Conservation (phyloP, 306 rosid species). For the Quercus berberidifolia region DNA sequence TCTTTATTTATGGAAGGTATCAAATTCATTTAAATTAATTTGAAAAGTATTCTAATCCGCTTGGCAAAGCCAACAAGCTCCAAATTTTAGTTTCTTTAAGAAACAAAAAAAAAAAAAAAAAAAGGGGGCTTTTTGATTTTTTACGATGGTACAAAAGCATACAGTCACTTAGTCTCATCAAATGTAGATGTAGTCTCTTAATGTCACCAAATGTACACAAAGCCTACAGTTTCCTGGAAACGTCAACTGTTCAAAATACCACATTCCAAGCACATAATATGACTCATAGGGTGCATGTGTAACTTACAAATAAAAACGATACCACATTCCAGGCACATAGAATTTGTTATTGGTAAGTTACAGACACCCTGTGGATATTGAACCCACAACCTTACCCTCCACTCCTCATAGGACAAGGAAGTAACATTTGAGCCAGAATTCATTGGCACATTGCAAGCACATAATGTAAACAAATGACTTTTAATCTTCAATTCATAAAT, state of each 20-base stretch:
- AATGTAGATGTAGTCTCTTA: not conserved
- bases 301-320: not conserved
- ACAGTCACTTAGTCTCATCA: not conserved
- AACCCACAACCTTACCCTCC: too few species aligned
- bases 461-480: not conserved
- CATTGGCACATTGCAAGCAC: not conserved
- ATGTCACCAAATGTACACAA: not conserved
- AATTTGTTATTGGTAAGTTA: too few species aligned
- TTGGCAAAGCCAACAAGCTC: not conserved
- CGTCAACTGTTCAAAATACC: not conserved
- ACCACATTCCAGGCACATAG: not conserved
- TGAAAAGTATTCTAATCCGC: not conserved
- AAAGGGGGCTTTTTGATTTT: not conserved
- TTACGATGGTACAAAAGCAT: not conserved
- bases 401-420: too few species aligned
- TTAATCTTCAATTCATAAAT: not conserved
- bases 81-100: not conserved
- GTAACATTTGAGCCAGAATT: too few species aligned
- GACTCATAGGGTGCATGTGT: not conserved
- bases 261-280: not conserved
- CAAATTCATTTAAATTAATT: not conserved
- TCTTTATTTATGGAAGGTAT: not conserved
- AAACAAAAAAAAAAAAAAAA: too few species aligned
- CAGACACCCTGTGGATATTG: too few species aligned
- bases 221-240: not conserved